Percentiles rank a stretch among this genome's conserved stretches.
Conservation (phyloP, 495 filamentous ascomycete species). For the Penicillium coffeae region DNA sequence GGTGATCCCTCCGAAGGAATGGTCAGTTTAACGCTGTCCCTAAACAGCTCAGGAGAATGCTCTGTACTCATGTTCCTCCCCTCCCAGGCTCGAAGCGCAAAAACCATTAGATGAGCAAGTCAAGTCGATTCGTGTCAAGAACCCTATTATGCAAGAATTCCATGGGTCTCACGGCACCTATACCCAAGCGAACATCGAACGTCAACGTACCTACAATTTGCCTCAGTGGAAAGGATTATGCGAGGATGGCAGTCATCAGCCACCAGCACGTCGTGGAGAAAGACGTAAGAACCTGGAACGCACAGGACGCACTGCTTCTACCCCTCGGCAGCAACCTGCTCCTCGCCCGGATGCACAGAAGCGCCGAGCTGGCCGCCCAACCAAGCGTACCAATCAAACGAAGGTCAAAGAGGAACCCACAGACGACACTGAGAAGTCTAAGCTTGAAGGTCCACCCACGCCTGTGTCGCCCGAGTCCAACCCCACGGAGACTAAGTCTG, state of each 20-base stretch:
- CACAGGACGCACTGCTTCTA: constrained; percentile 36
- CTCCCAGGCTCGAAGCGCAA: constrained; percentile 61
- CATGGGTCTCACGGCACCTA: constrained; percentile 91
- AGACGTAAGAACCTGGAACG: constrained; percentile 72
- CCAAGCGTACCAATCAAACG: constrained; percentile 38
- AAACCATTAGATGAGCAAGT: constrained; percentile 77
- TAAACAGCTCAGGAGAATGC: neutral
- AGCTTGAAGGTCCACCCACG: constrained; percentile 47
- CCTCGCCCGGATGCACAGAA: constrained; percentile 38
- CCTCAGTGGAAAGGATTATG: constrained; percentile 92
- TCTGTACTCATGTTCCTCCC: constrained; percentile 10
- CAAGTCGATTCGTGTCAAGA: constrained; percentile 88
- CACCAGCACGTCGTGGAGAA: constrained; percentile 90
- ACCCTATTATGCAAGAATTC: constrained; percentile 97
- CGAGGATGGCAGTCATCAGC: constrained; percentile 91
- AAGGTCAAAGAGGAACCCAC: constrained; percentile 47
- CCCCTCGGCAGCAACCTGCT: constrained; percentile 30
- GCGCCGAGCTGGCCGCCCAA: constrained; percentile 44
- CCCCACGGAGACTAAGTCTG: constrained; percentile 45
- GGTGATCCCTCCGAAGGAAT: constrained; percentile 90
- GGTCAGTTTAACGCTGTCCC: constrained; percentile 51
- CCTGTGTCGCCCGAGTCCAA: constrained; percentile 51
- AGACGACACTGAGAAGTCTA: constrained; percentile 39
- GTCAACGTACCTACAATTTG: constrained; percentile 91
- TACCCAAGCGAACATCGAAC: constrained; percentile 92